phyloP scores from a whole-genome alignment of 2,329 filamentous ascomycete species.

The Phialophora expanda region DNA sequence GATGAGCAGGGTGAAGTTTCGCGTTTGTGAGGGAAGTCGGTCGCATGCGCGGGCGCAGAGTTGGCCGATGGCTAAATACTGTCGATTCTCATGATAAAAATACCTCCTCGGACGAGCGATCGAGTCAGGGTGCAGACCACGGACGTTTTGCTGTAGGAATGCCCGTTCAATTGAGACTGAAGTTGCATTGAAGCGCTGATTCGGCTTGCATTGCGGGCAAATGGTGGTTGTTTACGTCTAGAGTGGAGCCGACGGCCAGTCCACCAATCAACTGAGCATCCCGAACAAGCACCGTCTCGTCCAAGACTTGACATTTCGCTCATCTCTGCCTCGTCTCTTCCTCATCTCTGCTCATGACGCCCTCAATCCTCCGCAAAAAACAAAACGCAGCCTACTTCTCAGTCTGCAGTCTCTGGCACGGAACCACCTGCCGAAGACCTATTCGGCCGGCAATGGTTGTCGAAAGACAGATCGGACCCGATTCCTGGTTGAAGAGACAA shows the following conservation, averaged over 20 bases:
- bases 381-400: not conserved
- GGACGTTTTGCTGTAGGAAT: not conserved
- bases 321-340: not conserved
- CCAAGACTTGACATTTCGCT: not conserved
- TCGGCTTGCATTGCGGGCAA: conserved; percentile 16
- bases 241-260: not conserved
- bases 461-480: conserved; percentile 9
- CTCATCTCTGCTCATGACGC: not conserved
- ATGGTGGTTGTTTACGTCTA: conserved; percentile 17
- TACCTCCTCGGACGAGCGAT: conserved; percentile 23
- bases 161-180: not conserved
- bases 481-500: conserved; percentile 9
- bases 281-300: not conserved
- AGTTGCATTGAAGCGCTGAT: conserved; percentile 10
- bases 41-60: conserved; percentile 23
- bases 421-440: not conserved
- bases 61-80: conserved; percentile 9
- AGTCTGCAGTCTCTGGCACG: not conserved
- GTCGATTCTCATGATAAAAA: conserved; percentile 25
- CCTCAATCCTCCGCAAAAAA: not conserved
- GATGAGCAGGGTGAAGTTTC: conserved; percentile 21
- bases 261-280: not conserved
- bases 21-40: conserved; percentile 21
- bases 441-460: not conserved
- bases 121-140: conserved; percentile 3